phyloP scores from a whole-genome alignment of 352 stramenopile genomes.

The Aphanomyces euteiches region DNA sequence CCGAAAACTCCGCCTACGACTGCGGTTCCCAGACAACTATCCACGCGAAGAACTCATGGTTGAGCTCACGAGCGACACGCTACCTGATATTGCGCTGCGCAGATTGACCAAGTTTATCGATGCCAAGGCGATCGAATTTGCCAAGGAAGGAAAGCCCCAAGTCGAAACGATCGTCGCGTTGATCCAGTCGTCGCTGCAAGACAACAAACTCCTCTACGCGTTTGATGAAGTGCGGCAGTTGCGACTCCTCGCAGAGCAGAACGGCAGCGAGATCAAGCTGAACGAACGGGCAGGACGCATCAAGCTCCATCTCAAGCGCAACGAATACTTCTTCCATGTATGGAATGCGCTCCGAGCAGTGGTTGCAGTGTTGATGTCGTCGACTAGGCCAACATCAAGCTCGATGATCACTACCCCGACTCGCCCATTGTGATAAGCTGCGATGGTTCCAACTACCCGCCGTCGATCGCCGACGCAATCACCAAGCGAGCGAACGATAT shows the following conservation, averaged over 20 bases:
- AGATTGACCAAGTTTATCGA: conserved; percentile 25
- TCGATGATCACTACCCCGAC: conserved; percentile 26
- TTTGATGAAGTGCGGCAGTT: conserved; percentile 25
- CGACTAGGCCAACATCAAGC: conserved; percentile 23
- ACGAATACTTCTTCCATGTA: conserved; percentile 17
- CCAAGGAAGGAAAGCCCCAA: conserved; percentile 13
- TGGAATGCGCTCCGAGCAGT: too few species aligned
- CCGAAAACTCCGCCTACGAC: conserved; percentile 8
- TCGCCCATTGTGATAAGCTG: conserved; percentile 4
- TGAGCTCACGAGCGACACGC: conserved; percentile 16
- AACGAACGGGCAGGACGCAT: conserved; percentile 19
- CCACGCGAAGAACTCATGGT: conserved; percentile 16
- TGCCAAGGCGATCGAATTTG: conserved; percentile 11
- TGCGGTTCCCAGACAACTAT: conserved; percentile 23
- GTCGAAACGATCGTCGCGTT: conserved; percentile 17
- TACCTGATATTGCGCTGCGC: conserved; percentile 21
- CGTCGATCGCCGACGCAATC: neutral
- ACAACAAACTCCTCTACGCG: conserved; percentile 24
- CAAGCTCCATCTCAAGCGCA: conserved; percentile 10
- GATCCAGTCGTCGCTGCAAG: conserved; percentile 6
- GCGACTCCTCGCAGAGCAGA: conserved; percentile 13
- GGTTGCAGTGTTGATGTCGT: too few species aligned
- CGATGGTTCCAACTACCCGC: conserved; percentile 20
- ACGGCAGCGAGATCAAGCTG: conserved; percentile 21
- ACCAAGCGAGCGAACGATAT: conserved; percentile 24